phyloP scores from a whole-genome alignment of 352 stramenopile genomes.

The Pilasporangium apinafurcum region DNA sequence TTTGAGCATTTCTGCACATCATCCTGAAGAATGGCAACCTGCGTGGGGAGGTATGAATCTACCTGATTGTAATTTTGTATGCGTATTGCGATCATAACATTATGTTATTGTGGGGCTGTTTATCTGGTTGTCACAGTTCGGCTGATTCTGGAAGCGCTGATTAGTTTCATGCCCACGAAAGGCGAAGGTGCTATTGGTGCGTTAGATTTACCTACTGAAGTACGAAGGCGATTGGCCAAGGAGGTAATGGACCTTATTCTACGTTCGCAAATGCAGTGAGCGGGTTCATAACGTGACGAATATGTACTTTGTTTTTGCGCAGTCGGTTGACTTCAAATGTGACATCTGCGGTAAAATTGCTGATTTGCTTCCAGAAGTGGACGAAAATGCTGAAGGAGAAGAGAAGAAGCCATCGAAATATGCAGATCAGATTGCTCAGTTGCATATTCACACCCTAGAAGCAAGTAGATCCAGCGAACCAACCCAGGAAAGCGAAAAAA shows the following conservation, averaged over 20 bases:
- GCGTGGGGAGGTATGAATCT: constrained; percentile 76
- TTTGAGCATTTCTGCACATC: constrained; percentile 95
- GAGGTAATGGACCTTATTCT: constrained; percentile 20
- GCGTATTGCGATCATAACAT: neutral
- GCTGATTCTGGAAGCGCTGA: constrained; percentile 97
- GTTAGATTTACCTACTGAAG: constrained; percentile 65
- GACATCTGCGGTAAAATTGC: constrained; percentile 61
- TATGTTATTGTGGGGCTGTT: neutral
- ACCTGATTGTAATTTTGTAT: neutral
- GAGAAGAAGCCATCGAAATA: constrained; percentile 52
- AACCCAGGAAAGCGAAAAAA: neutral
- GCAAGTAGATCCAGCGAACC: neutral
- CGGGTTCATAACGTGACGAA: neutral
- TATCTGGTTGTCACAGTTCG: constrained; percentile 66
- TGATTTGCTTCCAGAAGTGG: constrained; percentile 54
- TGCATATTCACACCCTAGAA: constrained; percentile 77
- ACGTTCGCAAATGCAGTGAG: neutral
- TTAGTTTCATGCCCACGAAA: constrained; percentile 95
- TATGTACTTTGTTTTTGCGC: neutral
- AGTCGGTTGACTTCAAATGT: constrained; percentile 77
- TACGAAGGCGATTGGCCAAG: constrained; percentile 54
- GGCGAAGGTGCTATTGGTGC: constrained; percentile 79
- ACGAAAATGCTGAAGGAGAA: constrained; percentile 8
- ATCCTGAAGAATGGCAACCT: constrained; percentile 97
- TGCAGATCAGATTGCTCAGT: constrained; percentile 68